Conservation (phyloP, 2,329 filamentous ascomycete genomes). For the Monilinia fructicola region DNA sequence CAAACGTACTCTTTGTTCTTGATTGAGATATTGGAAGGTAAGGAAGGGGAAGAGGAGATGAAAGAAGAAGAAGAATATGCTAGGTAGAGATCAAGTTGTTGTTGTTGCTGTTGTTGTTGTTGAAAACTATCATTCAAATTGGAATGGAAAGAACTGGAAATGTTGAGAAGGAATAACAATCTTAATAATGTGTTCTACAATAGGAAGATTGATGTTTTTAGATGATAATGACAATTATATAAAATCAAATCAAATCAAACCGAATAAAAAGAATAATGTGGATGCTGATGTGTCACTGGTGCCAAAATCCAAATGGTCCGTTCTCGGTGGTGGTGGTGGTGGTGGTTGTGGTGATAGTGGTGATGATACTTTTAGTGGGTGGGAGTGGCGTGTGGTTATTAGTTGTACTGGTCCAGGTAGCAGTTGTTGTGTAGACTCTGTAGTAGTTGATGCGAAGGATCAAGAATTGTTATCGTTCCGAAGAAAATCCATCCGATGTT, state of each 20-base stretch:
- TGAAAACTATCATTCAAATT: background rate
- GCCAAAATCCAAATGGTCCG: background rate
- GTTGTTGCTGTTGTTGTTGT: background rate
- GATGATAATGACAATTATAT: no score
- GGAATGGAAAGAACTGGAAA: background rate
- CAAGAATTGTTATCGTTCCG: background rate
- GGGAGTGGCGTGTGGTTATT: no score
- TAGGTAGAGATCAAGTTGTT: background rate
- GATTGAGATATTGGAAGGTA: background rate
- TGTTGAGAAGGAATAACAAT: background rate
- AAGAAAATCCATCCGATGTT: background rate
- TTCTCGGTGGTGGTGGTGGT: constrained; percentile 8
- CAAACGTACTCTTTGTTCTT: constrained; percentile 19
- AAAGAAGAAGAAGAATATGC: background rate
- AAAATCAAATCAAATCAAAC: no score
- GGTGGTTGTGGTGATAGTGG: no score
- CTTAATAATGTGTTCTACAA: no score
- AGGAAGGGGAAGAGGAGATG: background rate
- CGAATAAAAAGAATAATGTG: constrained; percentile 3
- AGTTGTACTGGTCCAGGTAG: no score
- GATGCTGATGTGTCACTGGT: constrained; percentile 16
- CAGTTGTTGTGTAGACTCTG: no score
- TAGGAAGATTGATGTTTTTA: no score
- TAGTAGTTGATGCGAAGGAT: background rate
- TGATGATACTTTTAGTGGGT: no score